A percentile compares a stretch with the other conserved stretches of the same genome.
Evolutionary conservation across 2,329 filamentous ascomycete genomes (phyloP).

Genomic region (Diaporthe sp.): DNA sequence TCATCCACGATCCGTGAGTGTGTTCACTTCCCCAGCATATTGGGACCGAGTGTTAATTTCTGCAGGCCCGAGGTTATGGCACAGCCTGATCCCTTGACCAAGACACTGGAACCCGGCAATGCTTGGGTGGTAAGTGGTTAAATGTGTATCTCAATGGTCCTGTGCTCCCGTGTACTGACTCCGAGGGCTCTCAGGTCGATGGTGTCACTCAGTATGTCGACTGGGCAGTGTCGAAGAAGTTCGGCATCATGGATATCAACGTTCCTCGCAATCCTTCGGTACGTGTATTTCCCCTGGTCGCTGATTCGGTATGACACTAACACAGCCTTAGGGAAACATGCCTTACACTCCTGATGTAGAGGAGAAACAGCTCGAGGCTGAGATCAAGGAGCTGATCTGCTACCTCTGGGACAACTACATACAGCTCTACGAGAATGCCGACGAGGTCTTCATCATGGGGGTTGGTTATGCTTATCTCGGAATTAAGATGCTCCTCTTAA

Average conservation of each 20-base stretch:
- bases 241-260: slow-evolving; percentile 92
- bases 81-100: slow-evolving; percentile 76
- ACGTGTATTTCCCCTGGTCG: slow-evolving; percentile 51
- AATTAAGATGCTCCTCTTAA: slow-evolving; percentile 83
- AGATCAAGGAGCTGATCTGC: slow-evolving; percentile 79
- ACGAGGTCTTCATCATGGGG: slow-evolving; percentile 87
- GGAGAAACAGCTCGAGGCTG: slow-evolving; percentile 65
- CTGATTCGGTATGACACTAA: slow-evolving; percentile 60
- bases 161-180: slow-evolving; percentile 10
- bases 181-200: slow-evolving; percentile 73
- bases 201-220: slow-evolving; percentile 83
- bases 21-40: slow-evolving; percentile 10
- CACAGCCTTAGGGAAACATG: slow-evolving; percentile 57
- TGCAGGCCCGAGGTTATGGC: slow-evolving; percentile 77
- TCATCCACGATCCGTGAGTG: slow-evolving; percentile 90
- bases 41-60: slow-evolving; percentile 37
- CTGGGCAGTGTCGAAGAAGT: slow-evolving; percentile 83
- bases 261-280: slow-evolving; percentile 75
- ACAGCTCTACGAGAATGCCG: slow-evolving; percentile 77
- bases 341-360: slow-evolving; percentile 58
- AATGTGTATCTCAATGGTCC: too few relatives aligned
- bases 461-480: slow-evolving; percentile 91
- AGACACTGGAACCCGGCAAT: slow-evolving; percentile 84
- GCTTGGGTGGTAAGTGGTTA: slow-evolving; percentile 80
- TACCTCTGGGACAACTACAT: slow-evolving; percentile 99